Evolutionary conservation across 2,329 filamentous ascomycete species (phyloP), one percentile per base, ranked within the genome.

Genomic region (Pseudocercospora macadamiae): DNA sequence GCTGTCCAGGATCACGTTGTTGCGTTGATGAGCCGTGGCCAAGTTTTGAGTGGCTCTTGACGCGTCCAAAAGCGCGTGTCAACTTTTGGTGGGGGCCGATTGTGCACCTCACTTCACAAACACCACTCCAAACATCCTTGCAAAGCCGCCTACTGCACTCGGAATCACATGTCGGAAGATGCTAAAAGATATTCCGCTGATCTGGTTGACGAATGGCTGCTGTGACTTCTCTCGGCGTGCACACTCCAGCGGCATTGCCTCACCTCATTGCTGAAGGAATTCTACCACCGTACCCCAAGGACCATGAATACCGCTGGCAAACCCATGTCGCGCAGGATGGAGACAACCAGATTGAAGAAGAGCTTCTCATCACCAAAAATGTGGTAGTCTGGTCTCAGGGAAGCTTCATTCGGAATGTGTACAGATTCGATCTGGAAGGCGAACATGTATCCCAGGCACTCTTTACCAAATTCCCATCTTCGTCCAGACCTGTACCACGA

Each of bases 311-410:
- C 74, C 80, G 79, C 58, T 97, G 95, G 93, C 83, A 90, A 30
- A 87, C 88, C 32, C 80, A 80, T 58, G 76, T 76, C 59, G 76
- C 80, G 45, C 73, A 77, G 26, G 54, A 63, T 14, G 59, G 59
- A 4, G 44, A 59, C 28, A 76, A 79, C 59, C 67, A 77, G 70
- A 34, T 77, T 73, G 87, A 93, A 66, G 92, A 96, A 69, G 93
- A 97, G 75, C 77, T 97, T 12, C 78, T 96, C 21, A 86, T 86
- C 52, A 95, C 92, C 9, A 80, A 86, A 23, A 81, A 84, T 60
- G 88, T 88, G 67, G 92, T 96, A 10, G 83, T 97, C 57, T 99
- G 93, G 93, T 96, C 91, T 36, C 86, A 91, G 58, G 92, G 91
- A 47, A 89, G 89, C 57, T 81, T 93, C 58, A 88, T 97, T 62